Base-by-base conservation (phyloP, 306 rosid species). In the Ormosia emarginata region DNA sequence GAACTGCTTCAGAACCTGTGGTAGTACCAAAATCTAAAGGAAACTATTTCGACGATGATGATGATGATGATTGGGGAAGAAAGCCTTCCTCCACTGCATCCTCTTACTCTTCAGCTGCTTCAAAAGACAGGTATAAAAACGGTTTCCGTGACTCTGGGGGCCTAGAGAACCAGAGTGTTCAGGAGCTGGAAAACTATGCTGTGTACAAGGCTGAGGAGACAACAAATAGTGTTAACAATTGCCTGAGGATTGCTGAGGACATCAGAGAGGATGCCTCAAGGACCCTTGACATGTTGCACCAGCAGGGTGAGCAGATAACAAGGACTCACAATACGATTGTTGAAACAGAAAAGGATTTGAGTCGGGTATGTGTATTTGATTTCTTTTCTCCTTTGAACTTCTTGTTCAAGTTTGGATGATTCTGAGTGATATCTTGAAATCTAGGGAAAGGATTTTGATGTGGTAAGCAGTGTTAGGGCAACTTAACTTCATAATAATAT, bases 281-380 rank as follows among this genome's bases (percentile, higher is more conserved):
- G 81, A 96, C 97, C 40, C 97, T 96, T 76, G 97, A 91, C 40
- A 91, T 86, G 94, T 75, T 96, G 97, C 89, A 96, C 79, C 83
- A 90, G 14, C 99, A 96, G 91, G 99, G 99, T 56, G 97, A 96
- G 2, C 99, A 96, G 71, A 96, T 96, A 37, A 90, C 86, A 17
- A 86, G 97, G 90, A 93, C 98, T 6, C 99, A 92, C 84, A 85
- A 79, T 73, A 91, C 89, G 88, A 87, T 94, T 73, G 92, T 85
- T 57, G 97, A 96, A 1, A 92, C 93, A 2, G 99, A 94, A 56
- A 92, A 86, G 84, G 99, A 96, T 81, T 84, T 96, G 86, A 90
- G 92, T 41, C 77, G 82, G 94, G 99, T 93, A 87, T 40, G 84
- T 74, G 17, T 65, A 5, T 66, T 13, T 24, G 8, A 3, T 34